Percentiles rank a stretch among this genome's conserved stretches.
These are phyloP conservation scores for Cardamine chenopodiifolia DNA, from an alignment of 345 rosid species.

Conservation along the genomic window DNA sequence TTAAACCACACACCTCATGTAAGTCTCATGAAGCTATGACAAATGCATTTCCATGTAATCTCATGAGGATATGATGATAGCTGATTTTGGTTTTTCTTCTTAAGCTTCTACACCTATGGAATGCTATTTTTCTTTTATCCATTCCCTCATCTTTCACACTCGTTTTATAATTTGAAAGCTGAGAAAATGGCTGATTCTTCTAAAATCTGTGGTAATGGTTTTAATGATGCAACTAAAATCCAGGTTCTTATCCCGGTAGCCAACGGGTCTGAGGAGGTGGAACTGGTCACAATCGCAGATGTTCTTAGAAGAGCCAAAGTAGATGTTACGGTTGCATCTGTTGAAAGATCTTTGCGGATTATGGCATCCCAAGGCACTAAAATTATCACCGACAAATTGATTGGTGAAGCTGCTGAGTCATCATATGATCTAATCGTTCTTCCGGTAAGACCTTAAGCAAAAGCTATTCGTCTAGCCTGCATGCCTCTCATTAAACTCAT, in stretches of 20 bases:
- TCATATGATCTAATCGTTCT: constrained; percentile 77
- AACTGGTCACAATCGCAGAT: constrained; percentile 68
- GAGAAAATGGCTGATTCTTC: constrained; percentile 16
- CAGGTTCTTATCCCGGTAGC: constrained; percentile 91
- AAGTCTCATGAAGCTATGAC: constrained; percentile 43
- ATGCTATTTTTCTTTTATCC: neutral
- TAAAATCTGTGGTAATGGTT: constrained; percentile 5
- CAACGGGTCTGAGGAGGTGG: constrained; percentile 84
- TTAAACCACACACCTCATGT: constrained; percentile 63
- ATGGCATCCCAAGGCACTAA: constrained; percentile 71
- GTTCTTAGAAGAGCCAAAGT: constrained; percentile 82
- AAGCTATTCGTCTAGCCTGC: neutral
- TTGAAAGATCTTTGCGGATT: constrained; percentile 63
- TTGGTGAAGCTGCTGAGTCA: constrained; percentile 59
- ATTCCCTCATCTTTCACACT: neutral
- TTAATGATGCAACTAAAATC: constrained; percentile 19
- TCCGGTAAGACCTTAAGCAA: constrained; percentile 56
- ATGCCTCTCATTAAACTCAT: neutral
- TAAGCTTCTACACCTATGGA: neutral
- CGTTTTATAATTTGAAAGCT: neutral
- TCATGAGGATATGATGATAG: constrained; percentile 18
- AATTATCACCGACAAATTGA: constrained; percentile 76
- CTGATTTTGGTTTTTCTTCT: neutral
- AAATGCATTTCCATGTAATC: constrained; percentile 16
- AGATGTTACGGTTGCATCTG: constrained; percentile 82